Conservation (phyloP, 192 early-diverging fungal genomes). For the Coemansia brasiliensis region DNA sequence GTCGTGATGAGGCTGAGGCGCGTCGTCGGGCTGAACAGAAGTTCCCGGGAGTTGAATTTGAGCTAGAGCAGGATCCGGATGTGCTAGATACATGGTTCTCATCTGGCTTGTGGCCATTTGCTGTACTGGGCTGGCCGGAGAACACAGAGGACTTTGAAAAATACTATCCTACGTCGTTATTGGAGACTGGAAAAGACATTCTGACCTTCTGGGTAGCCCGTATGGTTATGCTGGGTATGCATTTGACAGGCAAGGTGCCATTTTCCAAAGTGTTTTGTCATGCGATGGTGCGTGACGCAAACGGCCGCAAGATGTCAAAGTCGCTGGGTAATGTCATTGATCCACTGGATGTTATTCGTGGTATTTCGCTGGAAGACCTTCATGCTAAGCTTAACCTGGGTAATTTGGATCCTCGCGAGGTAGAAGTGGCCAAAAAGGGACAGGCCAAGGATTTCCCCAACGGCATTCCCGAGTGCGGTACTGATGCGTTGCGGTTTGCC, state of each 20-base stretch:
- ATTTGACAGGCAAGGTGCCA: conserved; percentile 92
- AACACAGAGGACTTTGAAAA: conserved; percentile 78
- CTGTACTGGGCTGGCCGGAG: conserved; percentile 95
- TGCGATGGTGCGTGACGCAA: conserved; percentile 96
- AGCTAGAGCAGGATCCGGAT: conserved; percentile 93
- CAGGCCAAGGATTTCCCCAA: conserved; percentile 89
- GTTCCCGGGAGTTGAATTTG: conserved; percentile 78
- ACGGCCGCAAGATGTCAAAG: conserved; percentile 99
- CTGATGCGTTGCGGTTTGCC: conserved; percentile 89
- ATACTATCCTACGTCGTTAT: conserved; percentile 88
- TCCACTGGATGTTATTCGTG: conserved; percentile 94
- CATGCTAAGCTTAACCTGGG: conserved; percentile 76
- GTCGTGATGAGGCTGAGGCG: conserved; percentile 76
- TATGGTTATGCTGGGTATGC: conserved; percentile 98
- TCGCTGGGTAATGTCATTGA: conserved; percentile 97
- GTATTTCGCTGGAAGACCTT: conserved; percentile 78
- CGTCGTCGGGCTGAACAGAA: conserved; percentile 67
- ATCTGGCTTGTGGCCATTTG: conserved; percentile 97
- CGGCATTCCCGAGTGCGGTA: conserved; percentile 97
- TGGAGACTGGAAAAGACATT: conserved; percentile 99
- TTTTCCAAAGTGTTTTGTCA: conserved; percentile 97
- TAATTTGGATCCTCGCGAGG: conserved; percentile 89
- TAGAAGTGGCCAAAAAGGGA: conserved; percentile 81
- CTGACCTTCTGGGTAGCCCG: conserved; percentile 99
- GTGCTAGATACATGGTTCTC: conserved; percentile 99